phyloP scores from a whole-genome alignment of 257 asterid genomes.

The Nicotiana benthamiana region DNA sequence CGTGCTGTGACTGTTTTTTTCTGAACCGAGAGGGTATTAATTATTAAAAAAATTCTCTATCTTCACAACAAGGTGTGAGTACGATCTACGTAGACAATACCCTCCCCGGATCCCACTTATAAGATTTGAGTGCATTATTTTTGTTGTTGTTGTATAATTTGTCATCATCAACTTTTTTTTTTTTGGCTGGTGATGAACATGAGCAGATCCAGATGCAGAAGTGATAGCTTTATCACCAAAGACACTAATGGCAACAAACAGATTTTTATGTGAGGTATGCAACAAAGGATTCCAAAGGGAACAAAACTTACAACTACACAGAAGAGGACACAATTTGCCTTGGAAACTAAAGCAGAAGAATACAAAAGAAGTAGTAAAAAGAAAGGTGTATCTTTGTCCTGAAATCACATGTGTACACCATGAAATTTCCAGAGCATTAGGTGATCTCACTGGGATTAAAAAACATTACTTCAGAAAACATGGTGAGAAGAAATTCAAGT shows the following conservation, averaged over 20 bases:
- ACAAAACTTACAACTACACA: slow-evolving; percentile 77
- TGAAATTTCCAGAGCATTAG: slow-evolving; percentile 69
- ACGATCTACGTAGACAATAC: too few species aligned
- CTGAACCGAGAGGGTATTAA: too few species aligned
- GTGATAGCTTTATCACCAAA: slow-evolving; percentile 70
- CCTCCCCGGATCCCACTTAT: too few species aligned
- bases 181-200: neutral
- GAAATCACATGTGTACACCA: slow-evolving; percentile 78
- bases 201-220: slow-evolving; percentile 66
- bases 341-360: slow-evolving; percentile 70
- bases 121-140: too few species aligned
- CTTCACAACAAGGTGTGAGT: too few species aligned
- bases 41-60: too few species aligned
- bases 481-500: slow-evolving; percentile 70
- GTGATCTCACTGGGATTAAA: slow-evolving; percentile 82
- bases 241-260: slow-evolving; percentile 78
- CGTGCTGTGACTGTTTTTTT: too few species aligned
- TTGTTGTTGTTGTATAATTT: too few species aligned
- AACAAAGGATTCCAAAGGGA: slow-evolving; percentile 81
- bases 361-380: slow-evolving; percentile 40
- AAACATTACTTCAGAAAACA: slow-evolving; percentile 69
- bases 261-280: slow-evolving; percentile 75
- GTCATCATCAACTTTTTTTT: neutral
- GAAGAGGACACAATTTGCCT: slow-evolving; percentile 77
- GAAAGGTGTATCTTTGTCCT: slow-evolving; percentile 75